Base-by-base conservation (phyloP, 192 early-diverging fungal species). In the Rhizophagus prolifer region DNA sequence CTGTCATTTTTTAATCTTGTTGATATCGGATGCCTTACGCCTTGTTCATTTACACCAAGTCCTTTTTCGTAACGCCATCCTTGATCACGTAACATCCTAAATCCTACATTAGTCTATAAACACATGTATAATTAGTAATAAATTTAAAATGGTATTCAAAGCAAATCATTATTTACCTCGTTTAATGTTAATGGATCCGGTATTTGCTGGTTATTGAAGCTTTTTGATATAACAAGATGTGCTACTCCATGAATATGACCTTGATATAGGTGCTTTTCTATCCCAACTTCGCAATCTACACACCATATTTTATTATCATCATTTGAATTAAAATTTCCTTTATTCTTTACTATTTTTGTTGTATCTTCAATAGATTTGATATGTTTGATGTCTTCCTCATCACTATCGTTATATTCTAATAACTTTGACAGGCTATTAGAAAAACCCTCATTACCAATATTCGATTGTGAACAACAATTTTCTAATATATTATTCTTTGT, bases 31-130 rank as follows among this genome's bases (percentile, higher is more conserved):
- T 83, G 81, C 16, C 83, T 79, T 50, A 63, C 64, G 8, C 87
- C 87, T 47, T 88, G 81, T 6, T 81, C 82, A 16, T 78, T 72
- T 28, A 64, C 61, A 6, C 87, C 87, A 16, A 88, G 70, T 31
- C 87, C 85, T 68, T 86, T 80, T 36, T 84, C 85, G 64, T 86
- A 85, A 23, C 77, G 76, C 87, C 87, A 88, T 25, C 87, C 87
- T 79, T 85, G 84, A 59, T 76, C 79, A 23, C 81, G 70, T 38
- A 88, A 74, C 80, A 86, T 83, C 70, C 81, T 78, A 70, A 86
- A 85, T 28, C 84, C 87, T 19, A 80, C 78, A 62, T 85, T 86
- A 13, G 62, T 67, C 79, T 80, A 80, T 16, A 65, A 26, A 26
- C 5, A 7, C 4, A 13, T 30, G 4, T 30, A 26, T 34, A 12